These are phyloP conservation scores for Colletotrichum melonis DNA, from an alignment of 2,329 filamentous ascomycete genomes.

Conservation along the genomic window DNA sequence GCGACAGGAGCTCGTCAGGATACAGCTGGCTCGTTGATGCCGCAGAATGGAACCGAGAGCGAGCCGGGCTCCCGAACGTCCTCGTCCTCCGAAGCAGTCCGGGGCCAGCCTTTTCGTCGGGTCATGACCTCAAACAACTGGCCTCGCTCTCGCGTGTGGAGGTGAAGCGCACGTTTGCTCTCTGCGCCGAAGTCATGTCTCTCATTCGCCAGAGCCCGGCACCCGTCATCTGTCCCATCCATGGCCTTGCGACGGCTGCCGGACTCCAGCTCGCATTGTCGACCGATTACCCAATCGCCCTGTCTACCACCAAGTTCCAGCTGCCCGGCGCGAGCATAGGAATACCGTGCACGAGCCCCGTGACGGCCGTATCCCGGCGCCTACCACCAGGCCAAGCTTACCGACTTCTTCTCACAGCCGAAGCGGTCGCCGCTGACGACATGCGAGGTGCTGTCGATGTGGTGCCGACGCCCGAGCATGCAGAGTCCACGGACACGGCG, in stretches of 20 bases:
- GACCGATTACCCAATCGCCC: constrained; percentile 43
- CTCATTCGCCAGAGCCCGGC: constrained; percentile 46
- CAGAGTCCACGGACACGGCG: constrained; percentile 36
- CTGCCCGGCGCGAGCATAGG: constrained; percentile 45
- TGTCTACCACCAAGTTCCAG: constrained; percentile 38
- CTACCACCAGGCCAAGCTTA: constrained; percentile 41
- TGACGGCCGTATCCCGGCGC: constrained; percentile 41
- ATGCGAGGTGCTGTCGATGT: constrained; percentile 43
- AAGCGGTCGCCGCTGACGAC: constrained; percentile 40
- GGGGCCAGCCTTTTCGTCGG: constrained; percentile 45
- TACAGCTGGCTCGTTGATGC: constrained; percentile 44
- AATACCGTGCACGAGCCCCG: constrained; percentile 46
- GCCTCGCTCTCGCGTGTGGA: constrained; percentile 18
- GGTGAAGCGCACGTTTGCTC: constrained; percentile 39
- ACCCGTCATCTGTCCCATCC: constrained; percentile 44
- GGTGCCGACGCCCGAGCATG: constrained; percentile 33
- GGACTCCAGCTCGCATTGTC: constrained; percentile 48
- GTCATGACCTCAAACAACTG: constrained; percentile 46
- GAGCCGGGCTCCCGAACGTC: constrained; percentile 41
- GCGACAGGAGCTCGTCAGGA: background rate
- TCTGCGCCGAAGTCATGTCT: constrained; percentile 46
- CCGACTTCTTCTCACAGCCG: constrained; percentile 44
- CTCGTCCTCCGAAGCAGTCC: constrained; percentile 46
- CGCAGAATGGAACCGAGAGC: constrained; percentile 39
- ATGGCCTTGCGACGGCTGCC: constrained; percentile 46